A percentile compares a stretch with the other conserved stretches of the same genome.
phyloP scores from a whole-genome alignment of 371 early-diverging fungal genomes.

The Ordospora colligata region DNA sequence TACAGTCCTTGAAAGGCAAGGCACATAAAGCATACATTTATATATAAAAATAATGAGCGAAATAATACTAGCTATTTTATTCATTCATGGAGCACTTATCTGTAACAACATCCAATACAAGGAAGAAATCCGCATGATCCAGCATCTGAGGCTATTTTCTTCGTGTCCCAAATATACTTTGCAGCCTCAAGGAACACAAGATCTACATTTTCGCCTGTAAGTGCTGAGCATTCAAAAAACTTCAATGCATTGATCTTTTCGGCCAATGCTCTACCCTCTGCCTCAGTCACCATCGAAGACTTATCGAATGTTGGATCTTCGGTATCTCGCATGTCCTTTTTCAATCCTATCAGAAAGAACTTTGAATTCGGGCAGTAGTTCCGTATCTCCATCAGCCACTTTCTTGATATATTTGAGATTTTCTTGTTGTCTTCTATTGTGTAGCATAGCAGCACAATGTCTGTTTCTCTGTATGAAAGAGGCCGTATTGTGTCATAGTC shows the following conservation, averaged over 20 bases:
- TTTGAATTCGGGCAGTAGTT: slow-evolving; percentile 60
- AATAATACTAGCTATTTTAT: neutral
- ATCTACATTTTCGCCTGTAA: slow-evolving; percentile 58
- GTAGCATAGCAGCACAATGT: slow-evolving; percentile 61
- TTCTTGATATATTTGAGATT: slow-evolving; percentile 57
- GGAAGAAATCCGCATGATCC: slow-evolving; percentile 10
- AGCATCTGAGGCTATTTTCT: neutral
- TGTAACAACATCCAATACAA: neutral
- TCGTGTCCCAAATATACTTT: slow-evolving; percentile 42
- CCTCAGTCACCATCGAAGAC: slow-evolving; percentile 42
- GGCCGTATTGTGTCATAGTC: slow-evolving; percentile 62
- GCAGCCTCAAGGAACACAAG: slow-evolving; percentile 55
- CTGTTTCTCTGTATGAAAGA: slow-evolving; percentile 60
- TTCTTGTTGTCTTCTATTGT: slow-evolving; percentile 61
- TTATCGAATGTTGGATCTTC: slow-evolving; percentile 25
- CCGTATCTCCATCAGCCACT: slow-evolving; percentile 61
- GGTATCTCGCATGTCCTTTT: slow-evolving; percentile 58
- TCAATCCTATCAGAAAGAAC: slow-evolving; percentile 60
- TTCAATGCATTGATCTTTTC: slow-evolving; percentile 54
- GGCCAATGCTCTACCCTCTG: slow-evolving; percentile 54
- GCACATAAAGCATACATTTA: neutral
- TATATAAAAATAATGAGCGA: neutral
- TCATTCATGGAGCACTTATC: neutral
- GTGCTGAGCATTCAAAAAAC: slow-evolving; percentile 61
- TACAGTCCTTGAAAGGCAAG: neutral